Conservation (phyloP, 192 early-diverging fungal genomes). For the Umbelopsis vinacea region DNA sequence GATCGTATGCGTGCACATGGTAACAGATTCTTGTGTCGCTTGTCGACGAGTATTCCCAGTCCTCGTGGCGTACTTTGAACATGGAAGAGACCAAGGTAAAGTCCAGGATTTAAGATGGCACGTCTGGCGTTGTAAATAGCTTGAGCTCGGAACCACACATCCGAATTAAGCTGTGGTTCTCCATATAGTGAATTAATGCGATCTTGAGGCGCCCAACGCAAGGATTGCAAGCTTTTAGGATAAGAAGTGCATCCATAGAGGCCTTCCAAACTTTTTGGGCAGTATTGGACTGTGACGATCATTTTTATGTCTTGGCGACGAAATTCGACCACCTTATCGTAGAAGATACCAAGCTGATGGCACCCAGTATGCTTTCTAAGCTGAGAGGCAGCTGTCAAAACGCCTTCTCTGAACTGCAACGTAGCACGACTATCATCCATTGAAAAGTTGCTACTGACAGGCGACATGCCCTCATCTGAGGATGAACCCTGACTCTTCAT, state of each 20-base stretch:
- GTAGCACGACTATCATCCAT: neutral
- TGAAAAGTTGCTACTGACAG: neutral
- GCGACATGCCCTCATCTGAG: conserved; percentile 6
- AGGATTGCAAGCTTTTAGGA: conserved; percentile 27
- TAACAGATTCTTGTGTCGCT: conserved; percentile 47
- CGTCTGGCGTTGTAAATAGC: conserved; percentile 9
- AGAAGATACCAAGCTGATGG: conserved; percentile 36
- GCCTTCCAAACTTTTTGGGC: conserved; percentile 34
- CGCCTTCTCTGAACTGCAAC: conserved; percentile 30
- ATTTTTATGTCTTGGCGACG: conserved; percentile 42
- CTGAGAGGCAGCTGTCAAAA: conserved; percentile 32
- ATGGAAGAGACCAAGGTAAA: conserved; percentile 54
- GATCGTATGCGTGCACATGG: conserved; percentile 48
- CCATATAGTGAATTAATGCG: conserved; percentile 31
- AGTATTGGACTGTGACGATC: conserved; percentile 49
- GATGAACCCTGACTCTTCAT: conserved; percentile 14
- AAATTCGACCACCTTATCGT: conserved; percentile 47
- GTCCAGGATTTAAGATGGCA: conserved; percentile 34
- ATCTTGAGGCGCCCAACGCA: conserved; percentile 48
- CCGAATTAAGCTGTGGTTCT: conserved; percentile 36
- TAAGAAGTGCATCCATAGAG: conserved; percentile 42
- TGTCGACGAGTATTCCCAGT: conserved; percentile 47
- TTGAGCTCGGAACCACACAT: conserved; percentile 31
- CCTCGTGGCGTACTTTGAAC: conserved; percentile 50
- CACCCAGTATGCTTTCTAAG: conserved; percentile 29